Evolutionary conservation across 2,329 filamentous ascomycete species (phyloP).

Genomic region (Sclerotiophoma versabilis): DNA sequence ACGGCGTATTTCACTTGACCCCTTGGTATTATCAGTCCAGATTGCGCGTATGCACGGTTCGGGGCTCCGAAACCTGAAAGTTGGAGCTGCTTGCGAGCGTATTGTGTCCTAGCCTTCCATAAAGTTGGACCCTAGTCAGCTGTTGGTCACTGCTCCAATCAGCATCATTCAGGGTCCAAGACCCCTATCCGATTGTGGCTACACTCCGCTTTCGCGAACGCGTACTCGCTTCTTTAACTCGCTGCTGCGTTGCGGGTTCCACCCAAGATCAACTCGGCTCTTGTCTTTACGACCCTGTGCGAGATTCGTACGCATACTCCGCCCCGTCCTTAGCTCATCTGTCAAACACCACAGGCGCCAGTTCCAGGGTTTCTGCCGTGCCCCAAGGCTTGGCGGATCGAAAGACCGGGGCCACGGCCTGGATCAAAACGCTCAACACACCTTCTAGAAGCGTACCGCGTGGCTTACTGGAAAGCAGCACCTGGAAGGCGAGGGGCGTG

Average conservation of each 20-base stretch:
- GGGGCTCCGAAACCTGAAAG: conserved; percentile 10
- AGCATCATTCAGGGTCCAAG: conserved; percentile 11
- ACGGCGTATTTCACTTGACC: conserved; percentile 1
- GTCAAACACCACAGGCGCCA: conserved; percentile 1
- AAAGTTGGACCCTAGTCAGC: background rate
- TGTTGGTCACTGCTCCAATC: conserved; percentile 4
- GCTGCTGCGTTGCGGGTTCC: background rate
- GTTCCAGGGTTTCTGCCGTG: conserved; percentile 5
- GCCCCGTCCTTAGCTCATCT: conserved; percentile 1
- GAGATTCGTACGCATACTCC: background rate
- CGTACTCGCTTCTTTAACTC: conserved; percentile 9
- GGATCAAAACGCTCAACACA: conserved; percentile 7
- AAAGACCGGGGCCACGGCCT: conserved; percentile 8
- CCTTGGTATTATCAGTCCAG: conserved; percentile 1
- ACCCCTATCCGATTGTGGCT: conserved; percentile 5
- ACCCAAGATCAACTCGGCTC: background rate
- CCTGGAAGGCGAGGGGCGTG: background rate
- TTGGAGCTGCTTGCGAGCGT: conserved; percentile 15
- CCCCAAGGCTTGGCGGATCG: conserved; percentile 15
- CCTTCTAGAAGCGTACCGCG: conserved; percentile 10
- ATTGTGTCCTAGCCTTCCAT: conserved; percentile 4
- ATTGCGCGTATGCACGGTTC: conserved; percentile 19
- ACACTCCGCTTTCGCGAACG: conserved; percentile 5
- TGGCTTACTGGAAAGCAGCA: conserved; percentile 6
- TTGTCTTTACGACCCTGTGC: conserved; percentile 1